A percentile compares a stretch with the other conserved stretches of the same genome.
phyloP scores from a whole-genome alignment of 805 yeast genomes.

The Saccharomycodes ludwigii region DNA sequence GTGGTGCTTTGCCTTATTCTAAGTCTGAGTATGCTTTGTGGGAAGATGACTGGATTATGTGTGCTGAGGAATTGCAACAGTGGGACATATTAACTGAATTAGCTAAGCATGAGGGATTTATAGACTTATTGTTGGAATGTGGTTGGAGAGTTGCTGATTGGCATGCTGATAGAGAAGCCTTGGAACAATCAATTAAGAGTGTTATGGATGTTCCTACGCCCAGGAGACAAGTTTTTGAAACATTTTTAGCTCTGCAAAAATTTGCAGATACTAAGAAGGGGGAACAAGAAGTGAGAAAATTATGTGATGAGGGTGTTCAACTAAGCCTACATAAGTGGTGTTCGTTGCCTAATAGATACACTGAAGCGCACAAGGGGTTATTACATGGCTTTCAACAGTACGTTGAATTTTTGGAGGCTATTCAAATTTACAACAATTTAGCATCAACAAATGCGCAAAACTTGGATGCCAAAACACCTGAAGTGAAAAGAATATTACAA shows the following conservation, averaged over 20 bases:
- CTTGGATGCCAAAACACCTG: conserved; percentile 86
- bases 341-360: conserved; percentile 60
- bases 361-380: conserved; percentile 78
- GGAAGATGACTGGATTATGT: conserved; percentile 98
- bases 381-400: conserved; percentile 94
- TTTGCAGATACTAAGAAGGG: conserved; percentile 85
- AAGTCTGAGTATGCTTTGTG: conserved; percentile 91
- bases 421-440: conserved; percentile 80
- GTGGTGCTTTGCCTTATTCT: conserved; percentile 90
- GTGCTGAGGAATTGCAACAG: conserved; percentile 94
- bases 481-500: conserved; percentile 82
- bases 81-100: conserved; percentile 96
- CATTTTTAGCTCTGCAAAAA: conserved; percentile 85
- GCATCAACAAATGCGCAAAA: conserved; percentile 87
- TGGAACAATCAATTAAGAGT: conserved; percentile 87
- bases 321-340: conserved; percentile 88
- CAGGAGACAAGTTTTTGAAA: conserved; percentile 87
- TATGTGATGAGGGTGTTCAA: conserved; percentile 95
- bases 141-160: conserved; percentile 99
- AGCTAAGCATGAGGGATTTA: conserved; percentile 96
- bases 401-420: conserved; percentile 94
- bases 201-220: conserved; percentile 99
- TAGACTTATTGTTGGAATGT: conserved; percentile 90
- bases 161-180: conserved; percentile 88
- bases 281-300: conserved; percentile 68